Base-by-base conservation (phyloP, 176 grass and related monocot genomes). In the Puccinellia tenuiflora region DNA sequence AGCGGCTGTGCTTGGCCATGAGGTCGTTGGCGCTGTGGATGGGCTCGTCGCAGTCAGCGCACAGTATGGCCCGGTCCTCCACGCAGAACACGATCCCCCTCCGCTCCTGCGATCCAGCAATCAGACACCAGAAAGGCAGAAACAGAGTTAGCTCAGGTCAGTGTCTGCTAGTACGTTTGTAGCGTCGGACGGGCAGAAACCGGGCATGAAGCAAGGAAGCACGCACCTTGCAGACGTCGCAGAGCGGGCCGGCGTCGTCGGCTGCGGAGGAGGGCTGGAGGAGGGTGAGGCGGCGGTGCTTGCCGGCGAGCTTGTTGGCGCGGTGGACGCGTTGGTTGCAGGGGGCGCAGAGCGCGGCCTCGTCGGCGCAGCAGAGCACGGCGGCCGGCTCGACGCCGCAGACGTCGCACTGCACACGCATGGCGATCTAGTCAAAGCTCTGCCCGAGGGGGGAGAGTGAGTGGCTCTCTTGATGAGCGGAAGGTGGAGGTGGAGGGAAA, bases 31-130 rank as follows among this genome's bases (percentile, higher is more conserved):
- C 91, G 77, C 75, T 66, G 78, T 99, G 97, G 81, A 99, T 88
- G 46, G 91, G 89, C 3, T 85, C 89, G 73, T 99, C 97, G 78
- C 97, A 99, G 42, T 95, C 91, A 22, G 81, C 75, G 97, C 97
- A 99, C 40, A 99, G 93, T 79, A 96, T 96, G 70, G 97, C 93
- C 48, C 97, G 71, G 83, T 99, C 97, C 91, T 99, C 93, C 34
- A 94, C 93, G 90, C 97, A 99, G 90, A 99, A 96, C 85, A 99
- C 87, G 35, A 92, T 62, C 24, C 91, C 97, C 51, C 85, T 85
- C 64, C 71, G 81, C 73, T 96, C 96, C 96, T 97, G 90, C 75
- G 77, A 86, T 13, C 6, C 9, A n/a, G 15, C 43, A 12, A 17
- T 26, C 64, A 37, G 9, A 72, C 40, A 46, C 42, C 46, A 11